Percentiles rank a stretch among this genome's conserved stretches.
Conservation (phyloP, 768 basidiomycete genomes). For the Kwoniella heveanensis region DNA sequence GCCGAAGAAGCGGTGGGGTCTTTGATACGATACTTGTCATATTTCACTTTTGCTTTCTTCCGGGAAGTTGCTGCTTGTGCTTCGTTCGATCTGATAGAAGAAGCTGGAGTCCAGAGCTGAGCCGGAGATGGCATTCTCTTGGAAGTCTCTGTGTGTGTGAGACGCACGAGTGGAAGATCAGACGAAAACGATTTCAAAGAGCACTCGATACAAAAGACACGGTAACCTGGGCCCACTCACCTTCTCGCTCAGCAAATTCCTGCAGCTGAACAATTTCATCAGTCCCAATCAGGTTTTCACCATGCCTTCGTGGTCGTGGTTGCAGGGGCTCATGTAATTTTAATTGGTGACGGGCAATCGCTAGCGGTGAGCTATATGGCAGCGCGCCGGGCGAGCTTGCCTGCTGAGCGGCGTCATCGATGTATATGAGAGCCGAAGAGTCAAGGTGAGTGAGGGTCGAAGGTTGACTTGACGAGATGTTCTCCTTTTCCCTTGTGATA, state of each 20-base stretch:
- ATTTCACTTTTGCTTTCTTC: too few relatives aligned
- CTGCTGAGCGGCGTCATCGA: neutral
- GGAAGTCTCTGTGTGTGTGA: too few relatives aligned
- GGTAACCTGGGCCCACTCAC: too few relatives aligned
- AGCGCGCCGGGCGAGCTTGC: constrained; percentile 13
- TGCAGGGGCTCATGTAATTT: neutral
- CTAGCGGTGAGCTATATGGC: constrained; percentile 31
- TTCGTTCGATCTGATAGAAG: neutral
- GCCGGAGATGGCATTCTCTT: too few relatives aligned
- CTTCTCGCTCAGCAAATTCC: neutral
- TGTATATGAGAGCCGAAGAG: neutral
- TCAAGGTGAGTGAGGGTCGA: constrained; percentile 21
- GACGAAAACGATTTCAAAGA: too few relatives aligned
- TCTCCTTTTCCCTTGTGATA: neutral
- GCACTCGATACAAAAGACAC: too few relatives aligned
- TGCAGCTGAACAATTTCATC: neutral
- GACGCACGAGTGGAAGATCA: too few relatives aligned
- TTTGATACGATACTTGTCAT: neutral
- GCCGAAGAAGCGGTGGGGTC: neutral
- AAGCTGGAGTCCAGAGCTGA: too few relatives aligned
- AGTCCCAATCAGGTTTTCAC: neutral
- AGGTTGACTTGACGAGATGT: neutral
- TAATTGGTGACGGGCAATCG: neutral
- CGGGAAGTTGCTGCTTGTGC: neutral
- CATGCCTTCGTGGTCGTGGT: neutral